phyloP scores from a whole-genome alignment of 805 yeast species.

The Candida endomychidarum region DNA sequence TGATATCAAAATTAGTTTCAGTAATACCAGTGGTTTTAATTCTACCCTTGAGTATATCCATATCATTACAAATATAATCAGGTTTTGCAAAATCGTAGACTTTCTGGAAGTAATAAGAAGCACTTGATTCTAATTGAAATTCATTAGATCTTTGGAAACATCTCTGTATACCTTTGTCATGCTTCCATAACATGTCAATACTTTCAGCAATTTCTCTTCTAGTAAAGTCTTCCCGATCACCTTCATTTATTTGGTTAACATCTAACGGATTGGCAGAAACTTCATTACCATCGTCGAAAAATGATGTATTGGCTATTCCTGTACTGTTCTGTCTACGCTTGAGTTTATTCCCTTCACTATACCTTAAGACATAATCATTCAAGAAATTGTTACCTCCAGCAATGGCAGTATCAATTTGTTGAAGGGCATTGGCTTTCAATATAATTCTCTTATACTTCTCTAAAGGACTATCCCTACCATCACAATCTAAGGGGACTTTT shows the following conservation, averaged over 20 bases:
- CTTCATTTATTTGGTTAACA: constrained; percentile 8
- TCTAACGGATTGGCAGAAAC: not conserved
- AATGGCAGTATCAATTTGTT: constrained; percentile 59
- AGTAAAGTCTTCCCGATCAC: constrained; percentile 15
- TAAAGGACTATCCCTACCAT: constrained; percentile 48
- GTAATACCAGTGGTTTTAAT: constrained; percentile 96
- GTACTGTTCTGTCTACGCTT: constrained; percentile 55
- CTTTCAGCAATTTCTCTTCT: constrained; percentile 70
- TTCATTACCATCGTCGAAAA: constrained; percentile 19
- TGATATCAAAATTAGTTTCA: constrained; percentile 74
- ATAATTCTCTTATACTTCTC: constrained; percentile 48
- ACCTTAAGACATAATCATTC: constrained; percentile 62
- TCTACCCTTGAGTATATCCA: constrained; percentile 85
- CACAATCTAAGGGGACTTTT: constrained; percentile 66
- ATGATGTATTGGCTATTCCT: constrained; percentile 35
- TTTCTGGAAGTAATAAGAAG: constrained; percentile 76
- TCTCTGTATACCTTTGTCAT: constrained; percentile 63
- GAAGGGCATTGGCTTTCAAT: constrained; percentile 57
- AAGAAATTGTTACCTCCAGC: constrained; percentile 68
- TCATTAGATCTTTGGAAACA: constrained; percentile 64
- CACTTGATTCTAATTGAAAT: constrained; percentile 83
- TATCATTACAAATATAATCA: constrained; percentile 68
- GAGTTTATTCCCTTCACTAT: constrained; percentile 53
- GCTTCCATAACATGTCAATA: constrained; percentile 64
- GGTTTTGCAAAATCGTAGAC: constrained; percentile 64